These are phyloP conservation scores for Globisporangium paddicum DNA, from an alignment of 352 stramenopile genomes.

Conservation along the genomic window DNA sequence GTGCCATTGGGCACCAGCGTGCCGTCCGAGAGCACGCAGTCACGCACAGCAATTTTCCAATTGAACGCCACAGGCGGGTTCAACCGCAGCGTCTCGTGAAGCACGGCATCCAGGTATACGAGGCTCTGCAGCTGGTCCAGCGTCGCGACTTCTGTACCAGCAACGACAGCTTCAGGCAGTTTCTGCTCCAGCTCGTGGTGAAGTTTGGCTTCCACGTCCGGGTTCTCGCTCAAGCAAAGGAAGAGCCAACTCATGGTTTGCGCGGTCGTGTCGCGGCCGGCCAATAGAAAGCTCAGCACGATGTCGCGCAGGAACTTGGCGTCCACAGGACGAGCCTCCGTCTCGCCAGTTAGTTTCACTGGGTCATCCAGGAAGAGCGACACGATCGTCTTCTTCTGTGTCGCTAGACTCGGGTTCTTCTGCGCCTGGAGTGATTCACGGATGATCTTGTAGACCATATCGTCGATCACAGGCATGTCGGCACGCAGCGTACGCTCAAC, in stretches of 20 bases:
- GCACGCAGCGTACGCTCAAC: slow-evolving; percentile 8
- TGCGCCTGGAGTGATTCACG: slow-evolving; percentile 5
- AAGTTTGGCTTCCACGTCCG: slow-evolving; percentile 18
- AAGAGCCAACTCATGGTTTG: slow-evolving; percentile 55
- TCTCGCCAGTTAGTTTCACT: not conserved
- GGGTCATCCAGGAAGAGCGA: slow-evolving; percentile 21
- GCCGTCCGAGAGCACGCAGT: slow-evolving; percentile 29
- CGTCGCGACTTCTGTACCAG: not conserved
- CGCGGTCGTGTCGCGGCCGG: slow-evolving; percentile 54
- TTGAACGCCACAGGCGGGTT: slow-evolving; percentile 15
- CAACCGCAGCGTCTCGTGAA: slow-evolving; percentile 18
- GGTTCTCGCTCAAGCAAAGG: slow-evolving; percentile 36
- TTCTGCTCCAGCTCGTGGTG: not conserved
- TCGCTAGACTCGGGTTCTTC: not conserved
- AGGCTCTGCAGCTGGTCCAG: slow-evolving; percentile 11
- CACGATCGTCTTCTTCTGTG: slow-evolving; percentile 4
- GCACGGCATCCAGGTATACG: not conserved
- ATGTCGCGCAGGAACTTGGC: slow-evolving; percentile 42
- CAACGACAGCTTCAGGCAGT: not conserved
- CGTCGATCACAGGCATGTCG: slow-evolving; percentile 8
- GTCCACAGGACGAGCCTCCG: slow-evolving; percentile 1
- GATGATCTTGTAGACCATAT: slow-evolving; percentile 11
- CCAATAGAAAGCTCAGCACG: slow-evolving; percentile 58
- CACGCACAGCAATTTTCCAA: slow-evolving; percentile 14
- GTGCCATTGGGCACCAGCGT: slow-evolving; percentile 19